Evolutionary conservation across 441 rosid genomes (phyloP), one percentile per base, ranked within the genome.

Genomic region (Daphne laureola): DNA sequence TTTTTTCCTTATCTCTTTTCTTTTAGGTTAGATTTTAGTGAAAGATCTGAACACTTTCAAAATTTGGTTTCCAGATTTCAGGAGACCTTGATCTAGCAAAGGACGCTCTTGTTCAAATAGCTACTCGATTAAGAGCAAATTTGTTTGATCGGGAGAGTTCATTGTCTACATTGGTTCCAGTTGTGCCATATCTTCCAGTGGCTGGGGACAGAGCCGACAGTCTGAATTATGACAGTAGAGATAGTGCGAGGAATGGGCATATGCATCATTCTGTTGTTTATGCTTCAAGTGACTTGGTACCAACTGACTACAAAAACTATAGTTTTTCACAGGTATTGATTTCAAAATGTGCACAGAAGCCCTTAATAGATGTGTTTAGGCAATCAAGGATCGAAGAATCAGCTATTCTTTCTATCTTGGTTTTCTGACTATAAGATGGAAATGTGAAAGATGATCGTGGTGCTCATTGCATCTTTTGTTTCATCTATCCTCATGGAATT

Each of bases 71-170:
- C 65, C 73, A 94, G 99, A 90, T 94, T 12, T 66, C 90, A 62
- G 99, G 97, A 62, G 93, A 87, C 61, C 87, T 87, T 76, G 96
- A 90, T 68, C 76, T 78, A 61, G 96, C 94, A 62, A 90, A 87
- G 78, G 96, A 87, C 64, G 99, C 99, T 73, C 91, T 94, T 31
- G 58, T 87, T 42, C 94, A 83, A 70, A 68, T 90, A 62, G 73
- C 86, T 45, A 77, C 77, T 14, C 79, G 96, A 51, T 68, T 94
- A 67, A 90, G 96, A 71, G 95, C 91, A 46, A 94, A 94, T 59
- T 31, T 31, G 55, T 94, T 90, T 73, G 96, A 87, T 51, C 68
- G 91, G 74, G 99, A 90, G 70, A 81, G 91, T 61, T 81, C 90
- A 49, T 67, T 77, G 67, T 76, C 96, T 65, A 58, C 92, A 18